Evolutionary conservation across 768 basidiomycete species (phyloP).

Genomic region (Naganishia vishniacii): DNA sequence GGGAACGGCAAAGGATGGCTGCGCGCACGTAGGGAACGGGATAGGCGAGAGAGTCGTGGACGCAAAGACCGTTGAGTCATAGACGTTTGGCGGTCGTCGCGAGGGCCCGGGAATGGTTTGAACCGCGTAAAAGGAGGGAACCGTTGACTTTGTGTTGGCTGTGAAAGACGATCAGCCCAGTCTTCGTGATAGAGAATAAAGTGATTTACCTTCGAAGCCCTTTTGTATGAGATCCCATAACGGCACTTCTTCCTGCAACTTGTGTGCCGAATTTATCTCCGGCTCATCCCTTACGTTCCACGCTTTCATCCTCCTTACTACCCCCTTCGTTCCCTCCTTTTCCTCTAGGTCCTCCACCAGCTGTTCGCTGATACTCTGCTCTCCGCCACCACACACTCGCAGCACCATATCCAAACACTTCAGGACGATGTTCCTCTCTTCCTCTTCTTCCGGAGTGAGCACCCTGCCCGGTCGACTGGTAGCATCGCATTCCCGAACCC

Average conservation of each 20-base stretch:
- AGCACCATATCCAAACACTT: conserved; percentile 55
- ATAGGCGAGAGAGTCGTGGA: conserved; percentile 45
- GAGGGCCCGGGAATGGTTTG: conserved; percentile 53
- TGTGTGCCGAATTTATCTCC: not conserved
- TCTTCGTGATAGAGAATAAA: not conserved
- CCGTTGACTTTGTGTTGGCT: conserved; percentile 13
- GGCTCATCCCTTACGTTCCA: conserved; percentile 37
- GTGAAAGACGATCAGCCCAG: not conserved
- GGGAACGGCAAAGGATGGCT: conserved; percentile 34
- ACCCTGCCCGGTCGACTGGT: conserved; percentile 39
- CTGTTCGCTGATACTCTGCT: conserved; percentile 18
- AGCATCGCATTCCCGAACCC: conserved; percentile 60
- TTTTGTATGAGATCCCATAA: conserved; percentile 41
- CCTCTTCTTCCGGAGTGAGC: conserved; percentile 50
- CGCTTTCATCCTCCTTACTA: conserved; percentile 34
- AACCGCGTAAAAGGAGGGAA: conserved; percentile 31
- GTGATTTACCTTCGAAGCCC: conserved; percentile 19
- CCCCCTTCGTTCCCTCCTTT: conserved; percentile 25
- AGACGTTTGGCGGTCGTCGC: conserved; percentile 56
- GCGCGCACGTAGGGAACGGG: conserved; percentile 46
- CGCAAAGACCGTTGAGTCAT: conserved; percentile 55
- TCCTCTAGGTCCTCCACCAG: conserved; percentile 22
- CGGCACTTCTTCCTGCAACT: conserved; percentile 34
- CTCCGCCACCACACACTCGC: conserved; percentile 49
- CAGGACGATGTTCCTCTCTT: conserved; percentile 47